Conservation (phyloP, 345 rosid species). For the Sisymbrium irio region DNA sequence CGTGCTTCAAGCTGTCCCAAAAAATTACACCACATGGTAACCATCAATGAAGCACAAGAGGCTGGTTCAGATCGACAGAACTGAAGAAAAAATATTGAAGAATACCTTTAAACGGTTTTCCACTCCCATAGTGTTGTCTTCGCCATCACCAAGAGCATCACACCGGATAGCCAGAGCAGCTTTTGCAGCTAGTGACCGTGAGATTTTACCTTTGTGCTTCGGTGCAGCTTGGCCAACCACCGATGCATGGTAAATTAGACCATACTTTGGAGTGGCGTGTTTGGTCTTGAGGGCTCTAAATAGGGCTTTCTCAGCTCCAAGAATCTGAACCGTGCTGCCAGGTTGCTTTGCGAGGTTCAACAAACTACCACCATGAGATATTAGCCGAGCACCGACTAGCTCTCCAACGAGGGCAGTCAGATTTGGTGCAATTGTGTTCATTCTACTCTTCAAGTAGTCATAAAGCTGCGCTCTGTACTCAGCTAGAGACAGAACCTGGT, state of each 20-base stretch:
- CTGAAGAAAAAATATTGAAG: neutral
- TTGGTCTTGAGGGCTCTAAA: constrained; percentile 93
- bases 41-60: neutral
- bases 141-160: constrained; percentile 87
- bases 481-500: constrained; percentile 77
- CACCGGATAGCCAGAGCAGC: constrained; percentile 70
- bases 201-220: constrained; percentile 78
- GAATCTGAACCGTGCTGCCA: constrained; percentile 89
- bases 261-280: constrained; percentile 90
- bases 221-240: constrained; percentile 88
- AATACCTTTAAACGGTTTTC: constrained; percentile 76
- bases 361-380: constrained; percentile 94
- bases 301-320: constrained; percentile 92
- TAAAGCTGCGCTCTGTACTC: constrained; percentile 90
- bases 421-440: constrained; percentile 92
- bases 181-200: constrained; percentile 89
- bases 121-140: constrained; percentile 76
- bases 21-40: neutral
- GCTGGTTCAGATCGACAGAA: neutral
- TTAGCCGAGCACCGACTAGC: constrained; percentile 93
- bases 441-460: constrained; percentile 83
- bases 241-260: constrained; percentile 89
- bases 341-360: constrained; percentile 92
- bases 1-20: constrained; percentile 70
- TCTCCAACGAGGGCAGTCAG: constrained; percentile 95